Evolutionary conservation across 257 asterid species (phyloP), one percentile per base, ranked within the genome.

Genomic region (Lithospermum erythrorhizon): DNA sequence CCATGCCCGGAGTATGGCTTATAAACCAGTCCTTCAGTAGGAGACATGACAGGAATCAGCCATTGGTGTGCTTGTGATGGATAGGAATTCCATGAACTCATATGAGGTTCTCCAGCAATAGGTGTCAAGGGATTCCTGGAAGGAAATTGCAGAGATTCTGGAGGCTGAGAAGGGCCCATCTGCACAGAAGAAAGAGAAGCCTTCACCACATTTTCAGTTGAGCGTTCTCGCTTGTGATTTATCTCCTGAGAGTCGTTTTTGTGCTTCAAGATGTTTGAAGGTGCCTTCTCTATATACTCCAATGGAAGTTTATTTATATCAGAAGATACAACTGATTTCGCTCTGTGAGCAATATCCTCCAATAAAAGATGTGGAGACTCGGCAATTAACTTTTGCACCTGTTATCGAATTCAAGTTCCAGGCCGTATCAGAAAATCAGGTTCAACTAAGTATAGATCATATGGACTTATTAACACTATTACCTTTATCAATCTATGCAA

Each of bases 41-140:
- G 94, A 60, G 98, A 80, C 90, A 91, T 83, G 60, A 91, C 85
- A 0, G 98, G 96, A n/a, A 91, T 64, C 77, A 91, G 61, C 96
- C 96, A 88, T 25, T 85, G 96, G 35, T 81, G 90, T n/a, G 85
- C 95, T 35, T 73, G 81, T 6, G 79, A 75, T 57, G 82, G 95
- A 65, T 71, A 77, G 62, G 69, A 73, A 64, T 72, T 62, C 75
- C 83, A 67, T 16, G 79, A 70, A 60, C 58, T 62, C 53, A 67
- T 49, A 41, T 67, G 65, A 24, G 65, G 71, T 63, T 82, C 82
- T 3, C 62, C 62, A 60, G 35, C 51, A 53, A 52, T 57, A 21
- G 82, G 54, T 2, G 72, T 75, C 51, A 75, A 73, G 14, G 76
- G 68, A 25, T 76, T 59, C 64, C 61, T 76, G 32, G 41, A 62